Evolutionary conservation across 202 grass and related monocot species (phyloP), one percentile per base, ranked within the genome.

Genomic region (Cymbopogon flexuosus): DNA sequence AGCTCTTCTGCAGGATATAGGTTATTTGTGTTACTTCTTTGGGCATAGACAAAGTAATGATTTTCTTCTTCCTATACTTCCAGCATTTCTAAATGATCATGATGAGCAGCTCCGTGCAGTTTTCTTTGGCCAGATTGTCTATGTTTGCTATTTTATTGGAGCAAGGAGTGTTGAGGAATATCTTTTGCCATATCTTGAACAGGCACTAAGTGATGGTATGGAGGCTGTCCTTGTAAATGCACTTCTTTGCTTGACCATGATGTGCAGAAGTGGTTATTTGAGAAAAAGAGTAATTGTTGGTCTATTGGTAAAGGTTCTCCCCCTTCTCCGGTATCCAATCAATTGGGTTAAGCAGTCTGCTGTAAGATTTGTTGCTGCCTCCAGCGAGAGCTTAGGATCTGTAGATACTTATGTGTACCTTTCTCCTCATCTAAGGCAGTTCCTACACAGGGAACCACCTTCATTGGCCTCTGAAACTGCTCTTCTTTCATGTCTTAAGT

Each of bases 91-190:
- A 62, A 98, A 98, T 91, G 96, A 98, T 80, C 75, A 81, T 19
- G 90, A 98, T 80, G 88, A 91, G 70, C 96, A 98, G 68, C 89
- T 98, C 68, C 86, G 92, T 69, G 88, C 90, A 80, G 90, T 88
- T 88, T 98, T 95, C 82, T 98, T 88, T 73, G 82, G 81, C 71
- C 92, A 95, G 51, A 93, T 98, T 62, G 88, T 93, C 67, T 90
- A 86, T 72, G 96, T 98, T 76, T 95, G 90, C 84, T 98, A 91
- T 86, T 98, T 98, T 92, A 91, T 98, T 84, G 96, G 96, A 72
- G 81, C 90, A 89, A 84, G 78, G 82, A 98, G 96, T 76, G 96
- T 98, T 4, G 96, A 98, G 80, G 96, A 98, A 65, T 98, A 98
- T 70, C 92, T 98, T 60, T 86, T 98, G 73, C 96, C 96, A 71